These are phyloP conservation scores for Microbotryomycetes sp. DNA, from an alignment of 1,284 basidiomycete species.

Conservation along the genomic window DNA sequence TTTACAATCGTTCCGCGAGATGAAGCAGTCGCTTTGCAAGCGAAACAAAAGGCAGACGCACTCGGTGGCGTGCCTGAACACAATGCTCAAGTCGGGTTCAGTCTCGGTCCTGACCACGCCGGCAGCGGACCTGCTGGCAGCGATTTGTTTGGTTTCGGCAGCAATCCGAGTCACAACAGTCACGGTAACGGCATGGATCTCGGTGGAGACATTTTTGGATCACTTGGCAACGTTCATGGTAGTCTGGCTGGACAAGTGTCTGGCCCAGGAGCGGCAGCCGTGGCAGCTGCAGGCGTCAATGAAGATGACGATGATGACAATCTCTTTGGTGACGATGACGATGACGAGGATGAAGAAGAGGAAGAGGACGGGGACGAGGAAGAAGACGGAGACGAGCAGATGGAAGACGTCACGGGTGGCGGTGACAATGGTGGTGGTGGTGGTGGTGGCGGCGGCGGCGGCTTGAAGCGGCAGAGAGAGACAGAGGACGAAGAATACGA, in stretches of 20 bases:
- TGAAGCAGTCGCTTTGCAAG: background rate
- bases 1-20: conserved; percentile 74
- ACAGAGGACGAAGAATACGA: conserved; percentile 26
- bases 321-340: conserved; percentile 26
- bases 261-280: background rate
- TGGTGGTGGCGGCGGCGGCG: background rate
- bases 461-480: conserved; percentile 20
- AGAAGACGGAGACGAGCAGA: conserved; percentile 33
- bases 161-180: background rate
- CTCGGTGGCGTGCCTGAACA: background rate
- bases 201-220: background rate
- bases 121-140: background rate
- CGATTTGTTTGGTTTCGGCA: background rate
- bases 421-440: background rate
- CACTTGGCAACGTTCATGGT: conserved; percentile 1
- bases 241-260: background rate
- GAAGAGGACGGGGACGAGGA: conserved; percentile 23
- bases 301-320: conserved; percentile 10
- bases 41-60: background rate
- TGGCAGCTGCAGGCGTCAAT: conserved; percentile 6
- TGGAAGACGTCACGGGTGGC: conserved; percentile 28
- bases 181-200: background rate
- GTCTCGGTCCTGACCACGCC: background rate
- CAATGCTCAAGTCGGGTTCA: background rate
- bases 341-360: conserved; percentile 17